phyloP scores from a whole-genome alignment of 805 yeast genomes.

The Lachancea fermentati region DNA sequence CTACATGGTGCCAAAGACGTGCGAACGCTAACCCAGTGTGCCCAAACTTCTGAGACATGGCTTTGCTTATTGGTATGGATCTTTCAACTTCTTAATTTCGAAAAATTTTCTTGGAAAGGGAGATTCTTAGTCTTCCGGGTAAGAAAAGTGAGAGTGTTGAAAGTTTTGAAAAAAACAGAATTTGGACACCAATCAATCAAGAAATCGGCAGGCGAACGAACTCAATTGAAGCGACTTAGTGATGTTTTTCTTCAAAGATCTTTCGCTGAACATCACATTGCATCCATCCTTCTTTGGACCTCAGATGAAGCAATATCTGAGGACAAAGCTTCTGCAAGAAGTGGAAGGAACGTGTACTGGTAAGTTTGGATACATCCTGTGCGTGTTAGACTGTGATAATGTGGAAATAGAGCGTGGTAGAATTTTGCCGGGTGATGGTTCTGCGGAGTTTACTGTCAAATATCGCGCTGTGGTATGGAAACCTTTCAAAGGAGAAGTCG shows the following conservation, averaged over 20 bases:
- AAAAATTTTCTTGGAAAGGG: no score
- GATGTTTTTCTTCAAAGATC: conserved; percentile 66
- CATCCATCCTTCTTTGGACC: conserved; percentile 99
- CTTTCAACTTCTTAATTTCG: no score
- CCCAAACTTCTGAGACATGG: conserved; percentile 34
- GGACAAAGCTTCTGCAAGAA: conserved; percentile 85
- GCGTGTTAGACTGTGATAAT: conserved; percentile 90
- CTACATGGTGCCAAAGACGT: conserved; percentile 93
- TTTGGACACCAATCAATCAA: no score
- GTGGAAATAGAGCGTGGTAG: conserved; percentile 94
- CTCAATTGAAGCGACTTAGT: no score
- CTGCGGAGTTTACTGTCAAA: conserved; percentile 94
- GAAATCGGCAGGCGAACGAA: no score
- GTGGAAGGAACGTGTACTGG: conserved; percentile 99
- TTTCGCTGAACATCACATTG: conserved; percentile 83
- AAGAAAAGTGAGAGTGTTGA: no score
- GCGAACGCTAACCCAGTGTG: conserved; percentile 71
- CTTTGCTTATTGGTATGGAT: no score
- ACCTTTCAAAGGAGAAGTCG: conserved; percentile 98
- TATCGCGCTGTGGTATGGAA: conserved; percentile 97
- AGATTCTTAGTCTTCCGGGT: no score
- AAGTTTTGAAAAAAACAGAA: background rate
- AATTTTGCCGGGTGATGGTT: conserved; percentile 84
- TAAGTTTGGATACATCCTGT: conserved; percentile 94
- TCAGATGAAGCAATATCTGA: conserved; percentile 88